Percentiles rank a stretch among this genome's conserved stretches.
phyloP scores from a whole-genome alignment of 495 filamentous ascomycete species.

The Trichoderma erinaceum region DNA sequence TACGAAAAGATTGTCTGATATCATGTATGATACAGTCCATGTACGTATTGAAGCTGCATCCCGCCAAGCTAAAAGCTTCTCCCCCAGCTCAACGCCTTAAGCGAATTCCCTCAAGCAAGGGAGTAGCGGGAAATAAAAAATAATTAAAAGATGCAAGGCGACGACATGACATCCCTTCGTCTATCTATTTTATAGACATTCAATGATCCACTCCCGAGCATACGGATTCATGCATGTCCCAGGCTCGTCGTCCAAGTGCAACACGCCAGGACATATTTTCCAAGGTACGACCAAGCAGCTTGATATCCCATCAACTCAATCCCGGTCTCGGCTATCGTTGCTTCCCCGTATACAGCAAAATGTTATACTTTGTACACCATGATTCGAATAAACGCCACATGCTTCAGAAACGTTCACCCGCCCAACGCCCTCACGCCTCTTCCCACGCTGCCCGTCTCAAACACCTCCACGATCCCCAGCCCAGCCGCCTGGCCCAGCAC shows the following conservation, averaged over 20 bases:
- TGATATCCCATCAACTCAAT: background rate
- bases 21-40: too few species aligned
- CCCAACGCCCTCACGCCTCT: conserved; percentile 50
- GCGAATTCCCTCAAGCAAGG: too few species aligned
- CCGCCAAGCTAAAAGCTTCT: too few species aligned
- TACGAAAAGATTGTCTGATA: too few species aligned
- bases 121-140: too few species aligned
- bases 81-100: too few species aligned
- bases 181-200: background rate
- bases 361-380: background rate
- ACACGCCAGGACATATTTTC: background rate
- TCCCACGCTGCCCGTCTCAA: conserved; percentile 80
- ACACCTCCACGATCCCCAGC: conserved; percentile 71
- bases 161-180: too few species aligned
- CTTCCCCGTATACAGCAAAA: background rate
- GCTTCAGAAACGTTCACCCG: background rate
- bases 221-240: background rate
- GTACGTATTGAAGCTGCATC: too few species aligned
- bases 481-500: conserved; percentile 72
- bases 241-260: background rate
- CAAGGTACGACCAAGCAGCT: background rate
- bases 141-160: too few species aligned
- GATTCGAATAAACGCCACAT: background rate
- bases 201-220: background rate
- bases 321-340: background rate